Base-by-base conservation (phyloP, 2,329 filamentous ascomycete genomes). In the Cytospora mali region DNA sequence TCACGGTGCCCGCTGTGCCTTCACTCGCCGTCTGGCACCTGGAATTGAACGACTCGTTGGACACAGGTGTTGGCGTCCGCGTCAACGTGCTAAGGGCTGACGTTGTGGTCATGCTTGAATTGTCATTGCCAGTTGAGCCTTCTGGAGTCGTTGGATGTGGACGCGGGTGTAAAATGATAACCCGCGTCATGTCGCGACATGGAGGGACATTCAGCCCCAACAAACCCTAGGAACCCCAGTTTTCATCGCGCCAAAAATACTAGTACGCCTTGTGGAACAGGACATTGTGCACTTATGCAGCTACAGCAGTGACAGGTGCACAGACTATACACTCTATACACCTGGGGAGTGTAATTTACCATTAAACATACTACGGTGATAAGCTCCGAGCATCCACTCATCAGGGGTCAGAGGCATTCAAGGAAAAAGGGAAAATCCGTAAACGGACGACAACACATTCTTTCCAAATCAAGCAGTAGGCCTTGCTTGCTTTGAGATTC, bases 61-160 rank as follows among this genome's bases (percentile, higher is more conserved):
- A 63, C 18, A 39, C 57, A 14, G 64, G 64, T 7, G 64, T 75
- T 42, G 66, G 61, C 42, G 68, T 65, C 35, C 60, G 65, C 2
- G 68, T 74, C 7, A 56, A 58, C 27, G 64, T 71, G 27, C 53
- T 51, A 21, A 66, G 67, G 58, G 71, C 70, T 6, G 73, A 74
- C 52, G 62, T 74, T 60, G 28, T 49, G 63, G 68, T 68, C 35
- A 69, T 75, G 48, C 27, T 60, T 49, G 18, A 27, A 53, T 27
- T 46, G 13, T 46, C 50, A 33, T 64, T 16, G 49, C 27, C 35
- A 54, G 28, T 31, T 13, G 39, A 14, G 13, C 33, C 29, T 54
- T 60, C n/a, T 21, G 18, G 49, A 39, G 50, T 27, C 33, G 51
- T 6, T n/a, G 35, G n/a, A n/a, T n/a, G 25, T 54, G 35, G 7